These are phyloP conservation scores for Penicillium sp. DNA, from an alignment of 2,329 filamentous ascomycete genomes.

Conservation along the genomic window DNA sequence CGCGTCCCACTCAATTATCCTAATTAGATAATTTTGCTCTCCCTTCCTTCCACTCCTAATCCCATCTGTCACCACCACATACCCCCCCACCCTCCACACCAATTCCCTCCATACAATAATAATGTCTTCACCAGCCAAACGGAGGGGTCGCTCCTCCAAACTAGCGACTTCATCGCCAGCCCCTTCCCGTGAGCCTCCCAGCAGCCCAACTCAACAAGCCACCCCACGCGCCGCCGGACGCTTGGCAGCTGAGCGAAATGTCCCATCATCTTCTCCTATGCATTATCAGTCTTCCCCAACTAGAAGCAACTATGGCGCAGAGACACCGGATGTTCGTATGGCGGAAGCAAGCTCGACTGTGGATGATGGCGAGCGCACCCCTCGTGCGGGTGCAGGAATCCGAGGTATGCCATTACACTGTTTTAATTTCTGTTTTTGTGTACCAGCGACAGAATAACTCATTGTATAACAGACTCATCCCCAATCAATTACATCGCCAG, in stretches of 20 bases:
- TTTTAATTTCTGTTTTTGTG: background rate
- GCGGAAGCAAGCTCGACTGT: conserved; percentile 51
- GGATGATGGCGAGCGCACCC: conserved; percentile 46
- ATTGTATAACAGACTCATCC: conserved; percentile 69
- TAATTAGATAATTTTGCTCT: conserved; percentile 21
- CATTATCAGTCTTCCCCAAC: conserved; percentile 68
- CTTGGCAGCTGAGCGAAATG: conserved; percentile 38
- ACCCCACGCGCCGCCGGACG: conserved; percentile 51
- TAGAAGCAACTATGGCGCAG: conserved; percentile 43
- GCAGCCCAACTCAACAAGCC: conserved; percentile 37
- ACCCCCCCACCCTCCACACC: conserved; percentile 9
- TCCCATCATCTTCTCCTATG: conserved; percentile 74
- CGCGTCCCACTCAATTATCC: conserved; percentile 22
- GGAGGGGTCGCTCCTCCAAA: conserved; percentile 42
- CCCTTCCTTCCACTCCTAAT: conserved; percentile 20
- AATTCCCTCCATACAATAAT: conserved; percentile 10
- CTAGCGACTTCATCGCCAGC: conserved; percentile 42
- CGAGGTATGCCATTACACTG: conserved; percentile 35
- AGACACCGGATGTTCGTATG: conserved; percentile 43
- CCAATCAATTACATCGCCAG: conserved; percentile 89
- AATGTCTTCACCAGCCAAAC: conserved; percentile 47
- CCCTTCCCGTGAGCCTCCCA: conserved; percentile 34
- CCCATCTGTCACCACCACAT: conserved; percentile 16
- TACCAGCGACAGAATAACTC: conserved; percentile 9
- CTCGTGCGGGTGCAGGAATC: conserved; percentile 38